Base-by-base conservation (phyloP, 352 stramenopile species). In the Saprolegnia diclina region DNA sequence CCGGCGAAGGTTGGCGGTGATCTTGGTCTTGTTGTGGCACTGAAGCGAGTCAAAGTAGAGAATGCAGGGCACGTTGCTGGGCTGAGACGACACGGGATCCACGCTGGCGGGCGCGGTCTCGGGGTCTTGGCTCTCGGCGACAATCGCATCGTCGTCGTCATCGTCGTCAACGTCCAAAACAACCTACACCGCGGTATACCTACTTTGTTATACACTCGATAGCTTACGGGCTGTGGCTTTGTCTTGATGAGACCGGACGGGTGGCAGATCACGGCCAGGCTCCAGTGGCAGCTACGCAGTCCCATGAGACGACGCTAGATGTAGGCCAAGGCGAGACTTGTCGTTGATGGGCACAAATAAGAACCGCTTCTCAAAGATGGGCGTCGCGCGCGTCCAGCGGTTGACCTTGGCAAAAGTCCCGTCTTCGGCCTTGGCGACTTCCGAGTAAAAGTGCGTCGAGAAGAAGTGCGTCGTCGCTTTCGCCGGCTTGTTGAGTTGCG, bases 381-480 rank as follows among this genome's bases (percentile, higher is more conserved):
- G 79, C 5, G 78, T 77, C 57, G 86, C 90, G 61, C 92, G 87
- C 5, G 89, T 96, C 89, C 89, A 97, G 26, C 83, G 81, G 45
- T 73, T 71, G 56, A 75, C 65, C 40, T 73, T 72, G 29, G 77
- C 72, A 59, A 75, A 80, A 11, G 74, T 53, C 52, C 73, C 65
- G 11, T 56, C 42, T 38, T 71, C 74, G n/a, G 38, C 68, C 37
- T 77, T 78, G 52, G 56, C 82, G 24, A 98, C 72, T 29, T 92
- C 96, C 26, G 94, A 95, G 77, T 96, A 98, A 64, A 98, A 98
- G 74, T 98, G 92, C 14, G 92, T 97, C 22, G 89, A 97, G 73
- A 98, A 98, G 67, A 98, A 93, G 68, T 98, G 93, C 29, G 92
- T 81, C 50, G 80, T 66, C 64, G 59, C 83, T 75, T 45, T 91